Conservation (phyloP, 148 eudicot species). For the Dysphania ambrosioides region DNA sequence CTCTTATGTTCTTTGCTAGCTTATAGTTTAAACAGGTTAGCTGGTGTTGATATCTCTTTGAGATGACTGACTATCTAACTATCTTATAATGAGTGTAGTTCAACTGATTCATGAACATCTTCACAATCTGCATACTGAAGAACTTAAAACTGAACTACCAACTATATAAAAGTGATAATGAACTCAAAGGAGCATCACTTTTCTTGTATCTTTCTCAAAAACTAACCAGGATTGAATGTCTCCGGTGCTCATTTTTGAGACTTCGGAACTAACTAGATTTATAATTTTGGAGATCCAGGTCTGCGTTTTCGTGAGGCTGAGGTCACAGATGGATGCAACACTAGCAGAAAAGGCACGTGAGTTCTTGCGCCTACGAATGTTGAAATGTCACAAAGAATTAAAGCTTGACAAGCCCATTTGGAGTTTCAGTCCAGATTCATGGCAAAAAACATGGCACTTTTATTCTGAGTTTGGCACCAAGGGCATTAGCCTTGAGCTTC, state of each 20-base stretch:
- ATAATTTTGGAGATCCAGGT: slow-evolving; percentile 43
- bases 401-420: slow-evolving; percentile 52
- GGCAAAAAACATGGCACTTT: slow-evolving; percentile 68
- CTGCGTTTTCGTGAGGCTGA: slow-evolving; percentile 51
- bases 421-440: slow-evolving; percentile 37
- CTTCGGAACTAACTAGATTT: background rate
- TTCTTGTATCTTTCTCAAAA: background rate
- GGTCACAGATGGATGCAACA: slow-evolving; percentile 29
- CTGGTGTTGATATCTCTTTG: background rate
- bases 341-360: slow-evolving; percentile 39
- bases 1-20: background rate
- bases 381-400: slow-evolving; percentile 69
- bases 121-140: background rate
- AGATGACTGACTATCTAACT: background rate
- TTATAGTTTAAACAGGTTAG: background rate
- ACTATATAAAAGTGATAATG: background rate
- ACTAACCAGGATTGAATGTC: background rate
- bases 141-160: background rate
- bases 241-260: background rate
- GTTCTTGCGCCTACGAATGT: slow-evolving; percentile 54
- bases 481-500: slow-evolving; percentile 59
- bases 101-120: background rate
- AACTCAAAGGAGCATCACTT: background rate
- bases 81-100: background rate
- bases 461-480: slow-evolving; percentile 84